Conservation (phyloP, 2,329 filamentous ascomycete species). For the Fusarium solani-melongenae region DNA sequence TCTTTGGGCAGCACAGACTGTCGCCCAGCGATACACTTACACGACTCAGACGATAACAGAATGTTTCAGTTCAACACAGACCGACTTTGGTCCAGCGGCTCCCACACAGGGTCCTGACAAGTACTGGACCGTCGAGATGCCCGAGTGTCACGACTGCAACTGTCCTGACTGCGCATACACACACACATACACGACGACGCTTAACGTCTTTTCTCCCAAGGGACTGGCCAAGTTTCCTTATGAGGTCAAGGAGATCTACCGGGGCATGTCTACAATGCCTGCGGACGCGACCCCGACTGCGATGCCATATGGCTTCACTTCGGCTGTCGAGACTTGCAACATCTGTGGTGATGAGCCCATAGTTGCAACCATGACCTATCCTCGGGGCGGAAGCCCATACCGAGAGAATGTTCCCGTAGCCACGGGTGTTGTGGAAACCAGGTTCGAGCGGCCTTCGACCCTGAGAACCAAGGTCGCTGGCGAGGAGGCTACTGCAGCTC, state of each 20-base stretch:
- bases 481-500: constrained; percentile 14
- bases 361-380: constrained; percentile 41
- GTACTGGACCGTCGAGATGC: constrained; percentile 40
- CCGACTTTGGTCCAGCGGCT: constrained; percentile 35
- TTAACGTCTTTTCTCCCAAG: constrained; percentile 36
- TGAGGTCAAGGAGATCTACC: constrained; percentile 41
- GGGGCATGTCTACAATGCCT: constrained; percentile 39
- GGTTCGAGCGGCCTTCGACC: constrained; percentile 23
- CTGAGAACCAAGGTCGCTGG: constrained; percentile 21
- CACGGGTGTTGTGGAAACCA: constrained; percentile 5
- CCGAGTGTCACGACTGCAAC: constrained; percentile 38
- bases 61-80: constrained; percentile 39
- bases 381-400: constrained; percentile 38
- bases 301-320: constrained; percentile 39
- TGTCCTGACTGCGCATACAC: constrained; percentile 38
- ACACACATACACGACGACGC: constrained; percentile 39
- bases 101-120: constrained; percentile 38
- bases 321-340: constrained; percentile 30
- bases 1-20: constrained; percentile 16
- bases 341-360: constrained; percentile 38
- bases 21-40: constrained; percentile 40
- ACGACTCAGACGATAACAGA: constrained; percentile 40
- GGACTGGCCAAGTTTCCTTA: constrained; percentile 34
- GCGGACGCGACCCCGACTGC: constrained; percentile 26
- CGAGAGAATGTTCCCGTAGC: constrained; percentile 20